Evolutionary conservation across 176 grass and related monocot species (phyloP).

Genomic region (Cenchrus americanus): DNA sequence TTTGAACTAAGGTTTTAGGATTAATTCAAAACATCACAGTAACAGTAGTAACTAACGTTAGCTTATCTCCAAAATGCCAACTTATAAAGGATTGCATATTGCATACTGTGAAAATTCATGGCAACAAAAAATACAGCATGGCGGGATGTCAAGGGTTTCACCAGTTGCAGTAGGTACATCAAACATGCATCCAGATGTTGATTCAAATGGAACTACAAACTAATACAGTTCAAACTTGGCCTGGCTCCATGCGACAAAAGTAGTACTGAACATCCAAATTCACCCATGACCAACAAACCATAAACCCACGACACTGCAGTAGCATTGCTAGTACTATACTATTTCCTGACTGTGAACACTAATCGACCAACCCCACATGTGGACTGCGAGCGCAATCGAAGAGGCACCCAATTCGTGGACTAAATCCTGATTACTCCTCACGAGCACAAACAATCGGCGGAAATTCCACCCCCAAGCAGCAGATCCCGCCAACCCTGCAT

Average conservation of each 20-base stretch:
- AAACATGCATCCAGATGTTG: background rate
- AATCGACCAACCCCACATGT: background rate
- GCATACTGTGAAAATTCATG: background rate
- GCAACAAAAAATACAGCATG: background rate
- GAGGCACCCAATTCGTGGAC: background rate
- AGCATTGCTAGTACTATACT: background rate
- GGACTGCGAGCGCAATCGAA: no score
- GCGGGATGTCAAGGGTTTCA: background rate
- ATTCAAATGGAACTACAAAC: background rate
- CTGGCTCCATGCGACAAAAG: background rate
- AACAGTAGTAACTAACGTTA: background rate
- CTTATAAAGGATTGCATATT: background rate
- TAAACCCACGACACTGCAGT: constrained; percentile 4
- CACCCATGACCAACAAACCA: background rate
- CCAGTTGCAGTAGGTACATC: background rate
- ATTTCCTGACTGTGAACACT: background rate
- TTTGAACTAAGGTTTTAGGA: no score
- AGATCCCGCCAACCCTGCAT: background rate
- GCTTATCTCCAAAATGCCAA: background rate
- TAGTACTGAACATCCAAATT: background rate
- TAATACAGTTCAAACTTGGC: background rate
- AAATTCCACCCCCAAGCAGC: constrained; percentile 6
- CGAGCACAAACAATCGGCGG: background rate
- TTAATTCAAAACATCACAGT: background rate
- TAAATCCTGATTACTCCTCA: background rate